phyloP scores from a whole-genome alignment of 257 asterid genomes.

The Gentiana macrophylla region DNA sequence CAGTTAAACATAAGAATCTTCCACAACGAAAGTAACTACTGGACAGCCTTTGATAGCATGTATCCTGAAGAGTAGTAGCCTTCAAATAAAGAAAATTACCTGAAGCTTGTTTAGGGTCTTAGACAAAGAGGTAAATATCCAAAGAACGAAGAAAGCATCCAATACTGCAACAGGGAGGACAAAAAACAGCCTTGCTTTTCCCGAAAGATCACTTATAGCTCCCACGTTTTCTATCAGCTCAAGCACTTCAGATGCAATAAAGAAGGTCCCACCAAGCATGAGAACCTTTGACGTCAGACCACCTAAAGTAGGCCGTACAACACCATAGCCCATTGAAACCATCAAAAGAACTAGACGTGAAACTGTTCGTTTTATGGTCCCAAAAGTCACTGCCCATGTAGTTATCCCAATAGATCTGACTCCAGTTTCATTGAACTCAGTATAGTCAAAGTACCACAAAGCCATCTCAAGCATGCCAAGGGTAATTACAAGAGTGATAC shows the following conservation, averaged over 20 bases:
- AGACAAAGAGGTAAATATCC: slow-evolving; percentile 89
- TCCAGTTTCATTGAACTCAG: slow-evolving; percentile 83
- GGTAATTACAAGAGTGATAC: slow-evolving; percentile 81
- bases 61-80: neutral
- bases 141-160: slow-evolving; percentile 94
- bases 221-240: slow-evolving; percentile 89
- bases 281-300: slow-evolving; percentile 87
- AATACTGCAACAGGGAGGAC: slow-evolving; percentile 86
- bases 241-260: slow-evolving; percentile 82
- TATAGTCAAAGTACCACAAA: slow-evolving; percentile 91
- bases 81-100: slow-evolving; percentile 33
- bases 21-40: too few relatives aligned
- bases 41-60: neutral
- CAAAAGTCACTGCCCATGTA: slow-evolving; percentile 92
- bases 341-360: slow-evolving; percentile 68
- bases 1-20: too few relatives aligned
- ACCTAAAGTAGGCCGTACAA: slow-evolving; percentile 89
- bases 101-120: slow-evolving; percentile 89
- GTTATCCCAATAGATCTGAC: slow-evolving; percentile 80
- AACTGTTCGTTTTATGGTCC: slow-evolving; percentile 76
- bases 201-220: slow-evolving; percentile 80
- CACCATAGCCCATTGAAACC: slow-evolving; percentile 98
- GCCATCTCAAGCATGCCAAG: slow-evolving; percentile 94
- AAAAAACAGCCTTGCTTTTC: slow-evolving; percentile 78
- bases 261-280: slow-evolving; percentile 84